Percentiles rank a stretch among this genome's conserved stretches.
Conservation (phyloP, 2,329 filamentous ascomycete genomes). For the Drechmeria coniospora region DNA sequence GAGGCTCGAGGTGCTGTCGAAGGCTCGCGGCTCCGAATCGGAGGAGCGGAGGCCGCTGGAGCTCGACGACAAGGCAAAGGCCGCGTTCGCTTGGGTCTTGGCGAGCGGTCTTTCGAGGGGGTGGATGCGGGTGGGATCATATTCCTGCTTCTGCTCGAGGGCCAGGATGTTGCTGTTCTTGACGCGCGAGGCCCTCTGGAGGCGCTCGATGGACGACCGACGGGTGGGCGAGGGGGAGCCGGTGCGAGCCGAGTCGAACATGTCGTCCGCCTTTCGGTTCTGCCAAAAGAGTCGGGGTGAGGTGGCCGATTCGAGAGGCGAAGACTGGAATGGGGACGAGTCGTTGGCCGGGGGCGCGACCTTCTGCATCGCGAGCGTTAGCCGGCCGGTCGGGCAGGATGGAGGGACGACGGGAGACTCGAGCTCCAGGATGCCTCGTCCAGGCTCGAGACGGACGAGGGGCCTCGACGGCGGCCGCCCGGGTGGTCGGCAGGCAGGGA, state of each 20-base stretch:
- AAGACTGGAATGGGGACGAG: conserved; percentile 74
- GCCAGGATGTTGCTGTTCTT: conserved; percentile 98
- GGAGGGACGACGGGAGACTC: conserved; percentile 3
- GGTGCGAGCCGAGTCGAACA: conserved; percentile 42
- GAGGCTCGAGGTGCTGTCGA: conserved; percentile 30
- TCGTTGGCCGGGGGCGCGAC: conserved; percentile 49
- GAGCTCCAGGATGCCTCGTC: too few species aligned
- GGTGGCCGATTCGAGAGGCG: conserved; percentile 50
- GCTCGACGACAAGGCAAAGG: conserved; percentile 46
- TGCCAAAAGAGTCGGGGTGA: conserved; percentile 91
- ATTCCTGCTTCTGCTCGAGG: conserved; percentile 81
- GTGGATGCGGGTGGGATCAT: conserved; percentile 66
- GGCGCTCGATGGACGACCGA: conserved; percentile 83
- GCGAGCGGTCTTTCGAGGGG: conserved; percentile 71
- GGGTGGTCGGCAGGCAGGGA: not conserved
- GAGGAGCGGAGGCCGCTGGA: conserved; percentile 37
- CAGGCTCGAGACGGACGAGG: too few species aligned
- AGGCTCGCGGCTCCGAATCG: conserved; percentile 23
- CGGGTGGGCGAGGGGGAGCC: conserved; percentile 57
- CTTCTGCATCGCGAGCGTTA: conserved; percentile 36
- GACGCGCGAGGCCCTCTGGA: conserved; percentile 87
- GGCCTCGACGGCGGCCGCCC: too few species aligned
- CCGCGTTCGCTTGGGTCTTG: conserved; percentile 57
- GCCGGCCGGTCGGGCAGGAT: conserved; percentile 9
- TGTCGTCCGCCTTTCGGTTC: conserved; percentile 64